Evolutionary conservation across 495 filamentous ascomycete genomes (phyloP).

Genomic region (Penicillium silybi): DNA sequence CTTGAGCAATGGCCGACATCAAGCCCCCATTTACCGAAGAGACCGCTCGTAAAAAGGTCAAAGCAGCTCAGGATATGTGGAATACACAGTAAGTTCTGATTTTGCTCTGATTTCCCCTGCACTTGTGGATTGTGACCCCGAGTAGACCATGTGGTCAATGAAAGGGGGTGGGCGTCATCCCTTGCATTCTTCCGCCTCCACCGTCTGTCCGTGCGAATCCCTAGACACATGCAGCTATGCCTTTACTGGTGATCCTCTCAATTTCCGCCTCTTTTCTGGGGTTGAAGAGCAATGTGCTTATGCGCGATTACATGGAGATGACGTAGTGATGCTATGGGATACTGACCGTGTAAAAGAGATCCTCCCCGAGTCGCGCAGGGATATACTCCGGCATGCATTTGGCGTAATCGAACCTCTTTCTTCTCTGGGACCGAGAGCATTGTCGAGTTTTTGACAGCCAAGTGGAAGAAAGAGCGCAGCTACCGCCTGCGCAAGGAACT

Average conservation of each 20-base stretch:
- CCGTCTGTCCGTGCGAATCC: conserved; percentile 17
- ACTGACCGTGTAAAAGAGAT: conserved; percentile 45
- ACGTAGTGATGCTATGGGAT: conserved; percentile 6
- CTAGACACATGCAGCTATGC: conserved; percentile 6
- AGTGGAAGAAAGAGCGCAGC: conserved; percentile 70
- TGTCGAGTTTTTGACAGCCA: conserved; percentile 65
- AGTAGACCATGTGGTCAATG: conserved; percentile 18
- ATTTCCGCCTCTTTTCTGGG: background rate
- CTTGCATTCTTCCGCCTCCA: conserved; percentile 25
- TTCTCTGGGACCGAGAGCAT: conserved; percentile 66
- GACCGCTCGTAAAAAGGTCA: conserved; percentile 74
- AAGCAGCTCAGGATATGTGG: conserved; percentile 81
- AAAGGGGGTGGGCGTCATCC: conserved; percentile 23
- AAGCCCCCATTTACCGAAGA: conserved; percentile 78
- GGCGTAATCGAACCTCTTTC: conserved; percentile 77
- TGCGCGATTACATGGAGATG: background rate
- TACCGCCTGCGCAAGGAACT: conserved; percentile 85
- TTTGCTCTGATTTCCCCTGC: background rate
- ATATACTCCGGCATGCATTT: conserved; percentile 76
- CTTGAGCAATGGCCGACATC: conserved; percentile 50
- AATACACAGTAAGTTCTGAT: conserved; percentile 61
- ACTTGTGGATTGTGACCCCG: background rate
- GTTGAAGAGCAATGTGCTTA: background rate
- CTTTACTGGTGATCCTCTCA: background rate
- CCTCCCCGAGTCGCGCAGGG: conserved; percentile 60